Evolutionary conservation across 192 early-diverging fungal species (phyloP), one percentile per base, ranked within the genome.

Genomic region (Spizellomyces sp.): DNA sequence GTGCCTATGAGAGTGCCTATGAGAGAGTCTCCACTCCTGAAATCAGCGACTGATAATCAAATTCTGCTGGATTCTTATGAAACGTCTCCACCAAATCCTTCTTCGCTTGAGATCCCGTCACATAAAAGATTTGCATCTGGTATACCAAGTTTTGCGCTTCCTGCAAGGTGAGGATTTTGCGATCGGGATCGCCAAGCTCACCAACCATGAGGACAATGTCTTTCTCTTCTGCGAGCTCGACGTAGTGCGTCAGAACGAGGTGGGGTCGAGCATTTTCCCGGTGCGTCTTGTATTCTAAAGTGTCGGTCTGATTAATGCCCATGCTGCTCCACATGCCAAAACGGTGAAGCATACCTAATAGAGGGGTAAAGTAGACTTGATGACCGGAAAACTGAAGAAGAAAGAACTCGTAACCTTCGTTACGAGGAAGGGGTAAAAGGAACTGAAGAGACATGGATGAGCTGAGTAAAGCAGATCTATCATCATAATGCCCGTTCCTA

Each of bases 171-270:
- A 96, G 67, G 50, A 86, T 73, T 9, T 75, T 79, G 15, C 79
- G 74, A 17, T 86, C 77, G 5, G 64, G 67, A 12, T 79, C 80
- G 5, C 86, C 80, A 45, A 90, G 63, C 66, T 93, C 91, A 17
- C 96, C 96, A 10, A 87, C 79, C 96, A 98, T 96, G 43, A 98
- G 84, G 44, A 98, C 94, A 61, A 98, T 82, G 43, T 84, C 90
- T 77, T 95, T 94, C 75, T 79, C 75, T 5, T 91, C 87, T 15
- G 82, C 72, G 56, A 96, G 80, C 41, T 98, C 96, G 52, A 90
- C 90, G 83, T 93, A 96, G 74, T 95, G 91, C 14, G 92, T 94
- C 58, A 98, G 76, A 21, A 92, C 92, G 56, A 98, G 81, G 64
- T 86, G 87, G 17, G 94, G 92, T 5, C 91, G 85, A 9, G 96